These are phyloP conservation scores for Thinopyrum elongatum DNA, from an alignment of 176 grass and related monocot species.

Conservation along the genomic window DNA sequence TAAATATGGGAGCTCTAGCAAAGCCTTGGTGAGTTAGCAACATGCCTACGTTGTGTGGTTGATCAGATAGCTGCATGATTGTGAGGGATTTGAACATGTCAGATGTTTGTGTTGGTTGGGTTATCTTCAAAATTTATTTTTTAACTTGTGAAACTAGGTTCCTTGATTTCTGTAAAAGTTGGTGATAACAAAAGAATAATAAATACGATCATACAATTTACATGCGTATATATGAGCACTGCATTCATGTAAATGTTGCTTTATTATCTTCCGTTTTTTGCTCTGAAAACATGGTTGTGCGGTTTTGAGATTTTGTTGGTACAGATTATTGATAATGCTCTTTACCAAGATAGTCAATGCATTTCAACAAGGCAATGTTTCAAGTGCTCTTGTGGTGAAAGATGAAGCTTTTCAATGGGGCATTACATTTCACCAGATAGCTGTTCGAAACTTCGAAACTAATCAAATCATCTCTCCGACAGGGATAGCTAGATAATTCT, in stretches of 20 bases:
- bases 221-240: neutral
- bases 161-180: neutral
- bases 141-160: neutral
- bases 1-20: conserved; percentile 73
- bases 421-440: conserved; percentile 44
- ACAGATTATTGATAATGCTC: conserved; percentile 41
- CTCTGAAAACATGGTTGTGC: too few species aligned
- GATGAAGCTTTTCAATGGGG: conserved; percentile 72
- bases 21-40: conserved; percentile 44
- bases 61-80: neutral
- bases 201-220: neutral
- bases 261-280: too few species aligned
- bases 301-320: neutral
- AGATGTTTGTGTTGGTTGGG: neutral
- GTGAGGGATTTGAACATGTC: too few species aligned
- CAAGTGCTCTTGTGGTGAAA: conserved; percentile 52
- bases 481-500: too few species aligned
- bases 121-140: neutral
- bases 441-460: conserved; percentile 49
- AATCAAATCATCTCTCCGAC: conserved; percentile 19
- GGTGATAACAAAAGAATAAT: neutral
- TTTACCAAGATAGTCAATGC: too few species aligned
- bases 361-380: too few species aligned
- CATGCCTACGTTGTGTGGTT: neutral
- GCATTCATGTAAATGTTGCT: too few species aligned